Evolutionary conservation across 1,284 basidiomycete species (phyloP), one percentile per base, ranked within the genome.

Genomic region (Fomitopsis betulina): DNA sequence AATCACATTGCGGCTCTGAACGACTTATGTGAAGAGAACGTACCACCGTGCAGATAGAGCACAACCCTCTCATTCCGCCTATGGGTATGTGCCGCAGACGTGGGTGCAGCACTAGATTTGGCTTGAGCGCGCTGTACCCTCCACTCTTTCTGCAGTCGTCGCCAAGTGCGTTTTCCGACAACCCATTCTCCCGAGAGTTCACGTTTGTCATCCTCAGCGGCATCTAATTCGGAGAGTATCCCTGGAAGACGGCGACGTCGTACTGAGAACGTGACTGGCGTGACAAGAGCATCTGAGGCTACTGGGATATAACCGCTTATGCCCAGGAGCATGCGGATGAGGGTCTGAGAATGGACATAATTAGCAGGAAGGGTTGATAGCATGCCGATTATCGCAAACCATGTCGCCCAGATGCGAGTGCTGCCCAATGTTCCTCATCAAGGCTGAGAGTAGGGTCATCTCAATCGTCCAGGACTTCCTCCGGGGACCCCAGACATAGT

Each of bases 101-200:
- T 54, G 21, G 40, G 57, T 13, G 38, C 59, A 39, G 55, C 62
- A 54, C 62, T 59, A 21, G 70, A 55, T 58, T 62, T 65, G 55
- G 52, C 61, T 62, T 53, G 63, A 30, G 10, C 47, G 19, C 53
- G 57, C 49, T 55, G 65, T 7, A 73, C 77, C 66, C 84, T 84
- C 82, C 93, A 94, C 68, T 98, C 94, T 4, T 83, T 75, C 70
- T 98, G 95, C 62, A 98, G 78, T 21, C 87, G 79, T 63, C 87
- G 87, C 95, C 96, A 98, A 0, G 96, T 86, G 63, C 86, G 86
- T 71, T 91, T 91, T 51, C 94, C 93, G 15, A 98, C 91, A 19
- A 98, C 90, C 96, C 96, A 99, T 77, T 99, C 97, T 5, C 94
- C 96, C 1, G 87, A 88, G 47, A 99, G 80, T 68, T 96, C 91